Evolutionary conservation across 2,329 filamentous ascomycete species (phyloP), one percentile per base, ranked within the genome.

Genomic region (Colletotrichum limetticola): DNA sequence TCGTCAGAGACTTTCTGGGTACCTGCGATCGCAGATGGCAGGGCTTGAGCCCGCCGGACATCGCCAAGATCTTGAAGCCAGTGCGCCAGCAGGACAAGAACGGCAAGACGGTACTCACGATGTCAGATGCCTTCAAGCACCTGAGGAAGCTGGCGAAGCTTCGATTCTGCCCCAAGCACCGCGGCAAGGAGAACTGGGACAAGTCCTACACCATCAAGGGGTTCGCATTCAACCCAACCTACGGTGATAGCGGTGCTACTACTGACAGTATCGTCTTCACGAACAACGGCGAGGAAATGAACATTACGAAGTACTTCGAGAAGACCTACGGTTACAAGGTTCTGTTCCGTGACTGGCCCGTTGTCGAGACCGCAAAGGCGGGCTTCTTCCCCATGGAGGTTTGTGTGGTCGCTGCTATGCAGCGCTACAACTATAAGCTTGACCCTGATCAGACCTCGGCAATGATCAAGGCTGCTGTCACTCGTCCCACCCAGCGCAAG

Each of bases 391-490:
- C 91, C 0, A 88, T 93, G 83, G 92, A 93, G 76, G 79, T 91
- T 4, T 90, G 89, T 67, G 82, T 83, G 9, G 75, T 91, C 7
- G 78, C 85, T 46, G 81, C 84, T 0, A 87, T 90, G 78, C 91
- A 93, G 79, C 85, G 89, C 0, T 94, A 92, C 75, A 84, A 85
- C 0, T 92, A 85, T 83, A 93, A 93, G 81, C 80, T 93, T 1
- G 88, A 88, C 66, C 85, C 88, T 0, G 80, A 83, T 0, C 87
- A 97, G 83, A 98, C 96, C 0, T 85, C 92, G 0, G 84, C 88
- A 5, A 99, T 99, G 97, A 98, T 99, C 85, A 96, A 93, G 81
- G 95, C 96, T 78, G 95, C 96, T 0, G 96, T 98, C 5, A 94
- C 93, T 6, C 89, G 92, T 1, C 97, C 97, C 0, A 80, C 81